Percentiles rank a stretch among this genome's conserved stretches.
phyloP scores from a whole-genome alignment of 345 rosid genomes.

The Brassica incana region DNA sequence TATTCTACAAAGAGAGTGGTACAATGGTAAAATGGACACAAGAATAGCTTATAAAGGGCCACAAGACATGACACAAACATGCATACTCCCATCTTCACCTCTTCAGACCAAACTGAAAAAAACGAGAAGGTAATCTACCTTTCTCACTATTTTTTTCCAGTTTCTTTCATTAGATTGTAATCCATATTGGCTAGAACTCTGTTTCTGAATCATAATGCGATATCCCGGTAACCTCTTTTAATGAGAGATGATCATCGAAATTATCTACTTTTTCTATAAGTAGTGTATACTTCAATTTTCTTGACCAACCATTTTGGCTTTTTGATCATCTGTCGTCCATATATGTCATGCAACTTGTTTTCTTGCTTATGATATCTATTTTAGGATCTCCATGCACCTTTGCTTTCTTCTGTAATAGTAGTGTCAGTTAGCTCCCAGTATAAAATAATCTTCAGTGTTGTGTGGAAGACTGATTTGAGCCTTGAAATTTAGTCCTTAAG shows the following conservation, averaged over 20 bases:
- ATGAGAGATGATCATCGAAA: not conserved
- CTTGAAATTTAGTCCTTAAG: not conserved
- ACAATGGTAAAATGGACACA: not conserved
- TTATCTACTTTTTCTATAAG: not conserved
- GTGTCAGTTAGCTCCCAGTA: not conserved
- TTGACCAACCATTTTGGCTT: not conserved
- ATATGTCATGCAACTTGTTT: not conserved
- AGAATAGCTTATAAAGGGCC: conserved; percentile 16
- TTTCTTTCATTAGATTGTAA: not conserved
- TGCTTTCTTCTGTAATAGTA: not conserved
- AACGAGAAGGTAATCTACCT: not conserved
- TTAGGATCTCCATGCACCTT: not conserved
- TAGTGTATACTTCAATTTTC: not conserved
- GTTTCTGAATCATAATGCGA: not conserved
- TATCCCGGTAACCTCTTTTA: not conserved
- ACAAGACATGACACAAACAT: not conserved
- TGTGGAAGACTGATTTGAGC: not conserved
- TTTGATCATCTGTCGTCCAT: not conserved
- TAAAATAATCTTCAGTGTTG: not conserved
- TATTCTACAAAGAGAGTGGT: too few species aligned
- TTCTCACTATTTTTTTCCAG: not conserved
- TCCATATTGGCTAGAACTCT: not conserved
- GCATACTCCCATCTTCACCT: not conserved
- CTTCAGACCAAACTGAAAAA: not conserved
- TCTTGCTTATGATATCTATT: not conserved